phyloP scores from a whole-genome alignment of 768 basidiomycete species.

The Termitomyces sp. region DNA sequence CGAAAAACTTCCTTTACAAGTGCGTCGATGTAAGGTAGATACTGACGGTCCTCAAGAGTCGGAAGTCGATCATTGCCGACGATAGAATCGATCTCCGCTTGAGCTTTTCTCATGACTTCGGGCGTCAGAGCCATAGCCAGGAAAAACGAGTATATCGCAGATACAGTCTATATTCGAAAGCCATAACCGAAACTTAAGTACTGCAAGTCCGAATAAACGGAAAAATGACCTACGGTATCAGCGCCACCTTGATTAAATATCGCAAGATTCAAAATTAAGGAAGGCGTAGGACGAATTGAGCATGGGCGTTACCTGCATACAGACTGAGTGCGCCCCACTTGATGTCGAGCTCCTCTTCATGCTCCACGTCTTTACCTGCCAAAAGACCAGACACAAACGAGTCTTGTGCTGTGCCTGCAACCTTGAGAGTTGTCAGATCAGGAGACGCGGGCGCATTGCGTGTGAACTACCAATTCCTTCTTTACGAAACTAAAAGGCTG shows the following conservation, averaged over 20 bases:
- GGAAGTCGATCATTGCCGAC: constrained; percentile 55
- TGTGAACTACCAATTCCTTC: not conserved
- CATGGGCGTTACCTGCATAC: constrained; percentile 34
- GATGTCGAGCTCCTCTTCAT: constrained; percentile 53
- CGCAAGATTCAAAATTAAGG: not conserved
- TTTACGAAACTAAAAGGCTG: not conserved
- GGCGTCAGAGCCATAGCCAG: constrained; percentile 54
- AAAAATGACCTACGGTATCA: constrained; percentile 38
- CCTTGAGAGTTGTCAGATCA: constrained; percentile 27
- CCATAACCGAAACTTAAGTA: not conserved
- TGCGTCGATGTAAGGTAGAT: constrained; percentile 56
- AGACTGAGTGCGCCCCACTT: constrained; percentile 58
- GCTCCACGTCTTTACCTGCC: constrained; percentile 39
- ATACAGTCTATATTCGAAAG: constrained; percentile 45
- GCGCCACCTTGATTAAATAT: constrained; percentile 36
- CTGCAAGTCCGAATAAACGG: not conserved
- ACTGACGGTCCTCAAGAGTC: constrained; percentile 47
- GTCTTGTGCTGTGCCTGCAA: constrained; percentile 43
- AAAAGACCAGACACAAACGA: constrained; percentile 57
- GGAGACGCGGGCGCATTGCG: not conserved
- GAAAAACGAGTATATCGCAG: constrained; percentile 53
- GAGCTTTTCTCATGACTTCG: constrained; percentile 49
- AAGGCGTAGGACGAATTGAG: not conserved
- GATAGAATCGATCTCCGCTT: constrained; percentile 53
- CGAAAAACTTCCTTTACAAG: constrained; percentile 51